Conservation (phyloP, 352 stramenopile species). For the Globisporangium radiosum region DNA sequence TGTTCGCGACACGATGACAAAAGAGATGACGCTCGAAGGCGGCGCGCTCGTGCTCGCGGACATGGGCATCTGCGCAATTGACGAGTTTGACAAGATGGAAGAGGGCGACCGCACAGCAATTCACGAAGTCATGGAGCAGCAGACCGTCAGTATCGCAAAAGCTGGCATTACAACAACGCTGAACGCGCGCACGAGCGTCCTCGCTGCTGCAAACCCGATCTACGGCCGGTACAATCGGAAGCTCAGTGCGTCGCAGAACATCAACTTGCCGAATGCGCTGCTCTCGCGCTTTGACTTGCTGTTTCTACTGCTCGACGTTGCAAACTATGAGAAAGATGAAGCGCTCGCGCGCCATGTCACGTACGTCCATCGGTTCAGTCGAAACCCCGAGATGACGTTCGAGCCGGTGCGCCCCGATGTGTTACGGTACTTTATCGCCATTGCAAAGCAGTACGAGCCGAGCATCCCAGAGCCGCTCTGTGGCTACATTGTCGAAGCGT, state of each 20-base stretch:
- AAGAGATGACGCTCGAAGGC: conserved; percentile 90
- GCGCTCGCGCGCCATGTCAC: conserved; percentile 90
- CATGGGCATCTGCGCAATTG: conserved; percentile 97
- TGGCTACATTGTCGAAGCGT: conserved; percentile 98
- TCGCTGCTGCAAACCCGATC: conserved; percentile 99
- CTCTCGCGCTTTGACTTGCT: conserved; percentile 99
- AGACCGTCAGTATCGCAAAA: conserved; percentile 99
- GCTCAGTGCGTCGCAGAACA: conserved; percentile 92
- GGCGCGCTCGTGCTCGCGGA: conserved; percentile 98
- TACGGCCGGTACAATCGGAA: conserved; percentile 90
- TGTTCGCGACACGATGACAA: conserved; percentile 92
- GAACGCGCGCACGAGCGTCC: conserved; percentile 94
- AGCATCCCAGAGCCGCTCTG: conserved; percentile 91
- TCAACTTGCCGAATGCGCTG: conserved; percentile 99
- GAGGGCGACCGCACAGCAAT: conserved; percentile 97
- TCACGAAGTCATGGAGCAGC: conserved; percentile 99
- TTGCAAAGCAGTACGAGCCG: conserved; percentile 83
- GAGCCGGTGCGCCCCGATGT: conserved; percentile 90
- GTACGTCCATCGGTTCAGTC: conserved; percentile 87
- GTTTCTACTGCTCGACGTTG: conserved; percentile 97
- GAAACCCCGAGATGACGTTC: conserved; percentile 89
- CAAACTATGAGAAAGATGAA: conserved; percentile 90
- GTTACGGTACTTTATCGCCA: conserved; percentile 84
- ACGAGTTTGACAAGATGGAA: conserved; percentile 99
- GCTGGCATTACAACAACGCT: conserved; percentile 99